Evolutionary conservation across 2,329 filamentous ascomycete species (phyloP), one percentile per base, ranked within the genome.

Genomic region (Paracoccidioides brasiliensis): DNA sequence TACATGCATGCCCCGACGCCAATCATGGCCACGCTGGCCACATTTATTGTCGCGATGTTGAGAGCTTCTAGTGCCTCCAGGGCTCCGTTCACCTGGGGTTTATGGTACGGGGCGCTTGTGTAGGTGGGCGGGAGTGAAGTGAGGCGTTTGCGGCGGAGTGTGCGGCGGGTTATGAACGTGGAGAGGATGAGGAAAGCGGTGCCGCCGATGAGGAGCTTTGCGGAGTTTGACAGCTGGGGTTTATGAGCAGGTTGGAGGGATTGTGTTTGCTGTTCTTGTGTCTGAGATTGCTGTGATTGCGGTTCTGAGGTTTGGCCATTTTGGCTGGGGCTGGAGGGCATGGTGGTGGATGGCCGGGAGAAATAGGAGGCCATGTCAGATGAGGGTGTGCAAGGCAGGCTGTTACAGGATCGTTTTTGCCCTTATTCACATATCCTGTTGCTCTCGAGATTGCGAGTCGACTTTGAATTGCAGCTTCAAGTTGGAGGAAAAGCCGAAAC

Each of bases 1-100:
- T 85, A 95, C 59, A 88, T 76, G 9, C 84, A 69, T 0, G 85
- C 89, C 3, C 91, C 93, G 0, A 81, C 78, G 7, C 79, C 72
- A 78, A 94, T 82, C 68, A 95, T 82, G 0, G 79, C 84, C 52
- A 93, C 80, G 63, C 84, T 86, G 37, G 83, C 65, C 10, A 93
- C 88, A 64, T 95, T 95, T 62, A 96, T 78, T 0, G 90, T 95
- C 0, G 91, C 93, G 40, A 96, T 75, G 51, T 84, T 86, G 28
- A 98, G 75, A 0, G 91, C 91, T 70, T 95, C 86, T 38, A 86
- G 72, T 0, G 91, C 91, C 60, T 96, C 84, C 42, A 86, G 68
- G 1, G 81, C 78, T 6, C 83, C 83, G 64, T 84, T 85, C 33
- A 81, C 77, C 12, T 67, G 60, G 1, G 69, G 70, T 43, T 70